Evolutionary conservation across 192 early-diverging fungal genomes (phyloP).

Genomic region (Allomyces macrogynus): DNA sequence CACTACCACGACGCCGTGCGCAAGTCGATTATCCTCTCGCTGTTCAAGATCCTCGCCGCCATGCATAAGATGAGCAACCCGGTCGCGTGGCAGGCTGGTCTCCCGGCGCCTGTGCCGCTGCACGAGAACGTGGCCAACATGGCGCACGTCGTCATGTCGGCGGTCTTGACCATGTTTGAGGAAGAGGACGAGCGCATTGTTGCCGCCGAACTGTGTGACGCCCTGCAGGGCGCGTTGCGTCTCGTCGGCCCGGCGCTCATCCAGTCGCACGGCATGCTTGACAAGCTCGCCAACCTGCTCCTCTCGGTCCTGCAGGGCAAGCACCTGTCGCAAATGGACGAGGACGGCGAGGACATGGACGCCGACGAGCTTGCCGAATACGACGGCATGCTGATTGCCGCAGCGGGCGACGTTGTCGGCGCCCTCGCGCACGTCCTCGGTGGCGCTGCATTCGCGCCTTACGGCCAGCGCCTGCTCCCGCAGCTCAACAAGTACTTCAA

Average conservation of each 20-base stretch:
- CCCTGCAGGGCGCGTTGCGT: conserved; percentile 10
- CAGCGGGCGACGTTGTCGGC: conserved; percentile 7
- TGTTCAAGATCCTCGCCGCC: conserved; percentile 15
- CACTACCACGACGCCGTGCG: conserved; percentile 21
- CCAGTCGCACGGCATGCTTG: conserved; percentile 1
- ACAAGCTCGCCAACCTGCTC: conserved; percentile 9
- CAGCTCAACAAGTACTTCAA: conserved; percentile 3
- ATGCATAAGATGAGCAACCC: conserved; percentile 18
- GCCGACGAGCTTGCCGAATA: conserved; percentile 5
- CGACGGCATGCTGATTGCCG: conserved; percentile 5
- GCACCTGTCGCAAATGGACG: conserved; percentile 13
- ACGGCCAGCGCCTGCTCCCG: conserved; percentile 2
- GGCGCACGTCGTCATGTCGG: conserved; percentile 14
- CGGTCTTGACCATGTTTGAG: conserved; percentile 11
- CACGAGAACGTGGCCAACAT: conserved; percentile 17
- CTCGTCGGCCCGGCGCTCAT: conserved; percentile 13
- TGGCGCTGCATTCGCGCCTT: neutral
- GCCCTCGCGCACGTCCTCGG: conserved; percentile 3
- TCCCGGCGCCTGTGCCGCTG: conserved; percentile 15
- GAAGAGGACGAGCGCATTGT: conserved; percentile 20
- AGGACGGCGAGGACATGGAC: conserved; percentile 3
- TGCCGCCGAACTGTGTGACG: conserved; percentile 13
- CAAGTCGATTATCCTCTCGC: conserved; percentile 9
- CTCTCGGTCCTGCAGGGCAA: conserved; percentile 13
- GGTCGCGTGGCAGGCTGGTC: conserved; percentile 15